Base-by-base conservation (phyloP, 345 rosid species). In the Heritiera fomes region DNA sequence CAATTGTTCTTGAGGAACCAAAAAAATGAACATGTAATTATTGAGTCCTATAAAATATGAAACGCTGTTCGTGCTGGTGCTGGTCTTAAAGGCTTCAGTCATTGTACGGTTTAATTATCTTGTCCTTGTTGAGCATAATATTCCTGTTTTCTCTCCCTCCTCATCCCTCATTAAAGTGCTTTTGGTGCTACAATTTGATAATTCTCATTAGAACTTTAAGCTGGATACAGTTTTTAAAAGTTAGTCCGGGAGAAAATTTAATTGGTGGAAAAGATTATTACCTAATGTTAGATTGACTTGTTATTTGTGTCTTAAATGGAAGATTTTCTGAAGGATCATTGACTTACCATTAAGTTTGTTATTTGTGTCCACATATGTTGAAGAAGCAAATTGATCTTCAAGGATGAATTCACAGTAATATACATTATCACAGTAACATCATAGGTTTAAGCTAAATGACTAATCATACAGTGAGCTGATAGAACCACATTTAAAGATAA, bases 331-430 rank as follows among this genome's bases (percentile, higher is more conserved):
- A 20, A 15, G 7, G 38, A 55, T 58, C 34, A 8, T 41, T 40
- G 30, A 18, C 46, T 15, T 58, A 55, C 14, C 49, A 41, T 58
- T 28, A 41, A 7, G 52, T 58, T 74, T 40, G 41, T 20, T 17
- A 43, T 40, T 3, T n/a, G 38, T 58, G 50, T 59, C 9, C 34
- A 40, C 13, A 7, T 13, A 73, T 40, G 64, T 56, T 55, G 76
- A 58, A 73, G 76, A 56, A 56, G 64, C 50, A 73, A 55, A 38
- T 4, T 15, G 15, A 20, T 55, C 32, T 73, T 30, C 76, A 55
- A n/a, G 50, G n/a, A 38, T 50, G 20, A 14, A 32, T 71, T 20
- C 20, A 52, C 20, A 30, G 28, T 71, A 15, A 52, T 30, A 32
- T 32, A 28, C 23, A 52, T 30, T 55, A 30, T 49, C 59, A 38